These are phyloP conservation scores for Aspergillus alliaceus DNA, from an alignment of 2,329 filamentous ascomycete species.

Conservation along the genomic window DNA sequence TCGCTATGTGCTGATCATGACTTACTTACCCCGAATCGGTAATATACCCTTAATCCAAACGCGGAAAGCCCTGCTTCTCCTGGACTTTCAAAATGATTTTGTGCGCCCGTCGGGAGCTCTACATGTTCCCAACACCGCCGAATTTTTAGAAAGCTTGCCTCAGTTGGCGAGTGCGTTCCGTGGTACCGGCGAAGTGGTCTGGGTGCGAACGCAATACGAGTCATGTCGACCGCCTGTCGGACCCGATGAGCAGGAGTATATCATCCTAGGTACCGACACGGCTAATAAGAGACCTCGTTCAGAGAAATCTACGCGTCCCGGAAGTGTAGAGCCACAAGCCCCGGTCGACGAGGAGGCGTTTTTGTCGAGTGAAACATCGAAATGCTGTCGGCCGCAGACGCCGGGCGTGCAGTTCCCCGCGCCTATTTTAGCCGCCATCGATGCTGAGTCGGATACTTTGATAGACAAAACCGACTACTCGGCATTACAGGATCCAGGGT, in stretches of 20 bases:
- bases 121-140: slow-evolving; percentile 61
- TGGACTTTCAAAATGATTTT: slow-evolving; percentile 93
- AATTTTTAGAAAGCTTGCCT: slow-evolving; percentile 67
- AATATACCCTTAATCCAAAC: slow-evolving; percentile 54
- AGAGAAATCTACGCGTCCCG: slow-evolving; percentile 15
- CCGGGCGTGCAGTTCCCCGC: slow-evolving; percentile 53
- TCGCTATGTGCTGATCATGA: slow-evolving; percentile 34
- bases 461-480: slow-evolving; percentile 80
- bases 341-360: slow-evolving; percentile 45
- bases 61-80: slow-evolving; percentile 70
- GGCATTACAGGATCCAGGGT: slow-evolving; percentile 72
- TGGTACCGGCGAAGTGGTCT: slow-evolving; percentile 71
- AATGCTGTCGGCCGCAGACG: slow-evolving; percentile 42
- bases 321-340: slow-evolving; percentile 11
- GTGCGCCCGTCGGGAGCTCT: slow-evolving; percentile 67
- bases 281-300: background rate
- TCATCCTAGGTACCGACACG: slow-evolving; percentile 39
- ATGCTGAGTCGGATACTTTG: slow-evolving; percentile 52
- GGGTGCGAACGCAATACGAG: slow-evolving; percentile 77
- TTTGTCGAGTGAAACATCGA: slow-evolving; percentile 32
- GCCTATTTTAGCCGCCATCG: slow-evolving; percentile 50
- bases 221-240: slow-evolving; percentile 59
- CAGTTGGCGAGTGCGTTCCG: slow-evolving; percentile 73
- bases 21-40: slow-evolving; percentile 28
- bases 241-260: slow-evolving; percentile 48